Conservation (phyloP, 805 yeast species). For the Kodamaea leandrae region DNA sequence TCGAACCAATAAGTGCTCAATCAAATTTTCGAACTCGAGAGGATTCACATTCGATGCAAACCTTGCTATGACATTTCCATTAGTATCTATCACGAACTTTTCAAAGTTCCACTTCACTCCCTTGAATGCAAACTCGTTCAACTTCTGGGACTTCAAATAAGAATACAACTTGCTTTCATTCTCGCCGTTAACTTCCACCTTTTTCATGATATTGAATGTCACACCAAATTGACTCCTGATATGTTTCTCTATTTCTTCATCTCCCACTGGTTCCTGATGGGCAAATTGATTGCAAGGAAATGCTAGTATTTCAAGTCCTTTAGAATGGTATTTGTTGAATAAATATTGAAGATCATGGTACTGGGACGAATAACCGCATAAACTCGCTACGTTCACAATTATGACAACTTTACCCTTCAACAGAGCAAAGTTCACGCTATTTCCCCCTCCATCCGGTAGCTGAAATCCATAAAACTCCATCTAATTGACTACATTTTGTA, state of each 20-base stretch:
- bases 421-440: constrained; percentile 10
- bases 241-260: constrained; percentile 27
- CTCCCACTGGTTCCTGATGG: constrained; percentile 69
- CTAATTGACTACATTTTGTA: not conserved
- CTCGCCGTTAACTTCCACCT: constrained; percentile 38
- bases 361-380: constrained; percentile 46
- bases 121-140: constrained; percentile 35
- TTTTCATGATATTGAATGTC: constrained; percentile 38
- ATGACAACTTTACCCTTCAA: constrained; percentile 22
- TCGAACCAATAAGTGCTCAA: constrained; percentile 20
- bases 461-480: constrained; percentile 10
- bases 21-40: constrained; percentile 41
- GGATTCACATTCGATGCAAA: constrained; percentile 73
- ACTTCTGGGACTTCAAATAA: constrained; percentile 25
- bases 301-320: constrained; percentile 69
- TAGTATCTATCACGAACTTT: constrained; percentile 58
- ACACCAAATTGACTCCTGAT: constrained; percentile 27
- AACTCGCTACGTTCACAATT: constrained; percentile 30
- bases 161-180: constrained; percentile 27
- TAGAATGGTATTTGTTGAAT: constrained; percentile 59
- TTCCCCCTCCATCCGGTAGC: constrained; percentile 9
- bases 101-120: constrained; percentile 78
- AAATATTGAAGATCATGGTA: constrained; percentile 67
- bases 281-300: constrained; percentile 94
- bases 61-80: constrained; percentile 60